phyloP scores from a whole-genome alignment of 768 basidiomycete genomes.

The Tephrocybe rancida region DNA sequence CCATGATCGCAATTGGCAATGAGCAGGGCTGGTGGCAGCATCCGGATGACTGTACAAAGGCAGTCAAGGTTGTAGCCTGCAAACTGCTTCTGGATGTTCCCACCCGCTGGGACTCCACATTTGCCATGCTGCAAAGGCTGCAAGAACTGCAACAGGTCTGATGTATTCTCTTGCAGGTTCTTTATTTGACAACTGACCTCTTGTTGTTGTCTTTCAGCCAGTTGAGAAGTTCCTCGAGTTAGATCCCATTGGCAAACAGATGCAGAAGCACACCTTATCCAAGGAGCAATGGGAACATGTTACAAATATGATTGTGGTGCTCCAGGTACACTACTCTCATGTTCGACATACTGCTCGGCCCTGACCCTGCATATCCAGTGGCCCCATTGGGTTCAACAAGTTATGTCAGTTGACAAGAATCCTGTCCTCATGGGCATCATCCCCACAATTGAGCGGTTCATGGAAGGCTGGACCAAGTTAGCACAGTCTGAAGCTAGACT shows the following conservation, averaged over 20 bases:
- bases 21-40: background rate
- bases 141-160: background rate
- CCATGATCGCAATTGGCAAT: background rate
- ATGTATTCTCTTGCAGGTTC: background rate
- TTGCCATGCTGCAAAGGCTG: background rate
- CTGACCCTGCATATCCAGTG: background rate
- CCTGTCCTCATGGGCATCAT: constrained; percentile 12
- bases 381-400: background rate
- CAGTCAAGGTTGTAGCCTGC: background rate
- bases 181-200: too few relatives aligned
- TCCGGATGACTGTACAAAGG: too few relatives aligned
- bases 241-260: too few relatives aligned
- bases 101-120: constrained; percentile 5
- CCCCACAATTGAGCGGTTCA: constrained; percentile 15
- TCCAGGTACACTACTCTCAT: too few relatives aligned
- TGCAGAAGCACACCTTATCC: background rate
- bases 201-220: too few relatives aligned
- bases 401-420: background rate
- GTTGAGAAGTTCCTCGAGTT: too few relatives aligned
- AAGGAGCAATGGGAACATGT: background rate
- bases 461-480: constrained; percentile 8
- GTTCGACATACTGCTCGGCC: too few relatives aligned
- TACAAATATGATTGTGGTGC: background rate
- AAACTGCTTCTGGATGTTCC: constrained; percentile 1
- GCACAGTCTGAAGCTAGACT: background rate